These are phyloP conservation scores for Tricholoma flavovirens DNA, from an alignment of 768 basidiomycete genomes.

Conservation along the genomic window DNA sequence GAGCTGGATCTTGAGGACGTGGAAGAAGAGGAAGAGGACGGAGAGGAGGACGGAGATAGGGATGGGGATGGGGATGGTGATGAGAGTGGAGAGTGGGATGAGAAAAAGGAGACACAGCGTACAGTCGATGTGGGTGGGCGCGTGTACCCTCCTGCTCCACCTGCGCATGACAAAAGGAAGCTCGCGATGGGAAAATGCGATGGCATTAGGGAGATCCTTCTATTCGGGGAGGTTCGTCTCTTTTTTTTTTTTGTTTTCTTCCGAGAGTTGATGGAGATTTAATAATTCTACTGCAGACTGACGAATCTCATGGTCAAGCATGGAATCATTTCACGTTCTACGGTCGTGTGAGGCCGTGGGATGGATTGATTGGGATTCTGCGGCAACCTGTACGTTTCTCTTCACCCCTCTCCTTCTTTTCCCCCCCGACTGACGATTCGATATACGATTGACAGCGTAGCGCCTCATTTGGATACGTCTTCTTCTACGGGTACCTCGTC, in stretches of 20 bases:
- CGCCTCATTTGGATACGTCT: constrained; percentile 25
- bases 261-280: not conserved
- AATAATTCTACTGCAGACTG: constrained; percentile 40
- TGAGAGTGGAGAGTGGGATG: constrained; percentile 17
- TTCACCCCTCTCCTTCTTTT: not conserved
- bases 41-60: constrained; percentile 5
- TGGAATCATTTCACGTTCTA: constrained; percentile 44
- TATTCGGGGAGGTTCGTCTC: constrained; percentile 49
- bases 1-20: not conserved
- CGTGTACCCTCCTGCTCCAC: constrained; percentile 16
- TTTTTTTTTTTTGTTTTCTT: constrained; percentile 3
- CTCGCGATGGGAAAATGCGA: constrained; percentile 29
- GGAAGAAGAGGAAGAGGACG: not conserved
- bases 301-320: constrained; percentile 38
- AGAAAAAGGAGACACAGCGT: constrained; percentile 16
- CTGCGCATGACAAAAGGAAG: constrained; percentile 6
- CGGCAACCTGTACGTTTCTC: constrained; percentile 29
- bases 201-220: constrained; percentile 55
- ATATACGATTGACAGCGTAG: constrained; percentile 9
- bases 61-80: constrained; percentile 6
- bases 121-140: constrained; percentile 7
- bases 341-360: constrained; percentile 54
- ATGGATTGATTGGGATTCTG: constrained; percentile 51
- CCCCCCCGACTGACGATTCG: not conserved
- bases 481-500: constrained; percentile 70